Evolutionary conservation across 208 protist species (phyloP).

Genomic region (Histomonas meleagridis): DNA sequence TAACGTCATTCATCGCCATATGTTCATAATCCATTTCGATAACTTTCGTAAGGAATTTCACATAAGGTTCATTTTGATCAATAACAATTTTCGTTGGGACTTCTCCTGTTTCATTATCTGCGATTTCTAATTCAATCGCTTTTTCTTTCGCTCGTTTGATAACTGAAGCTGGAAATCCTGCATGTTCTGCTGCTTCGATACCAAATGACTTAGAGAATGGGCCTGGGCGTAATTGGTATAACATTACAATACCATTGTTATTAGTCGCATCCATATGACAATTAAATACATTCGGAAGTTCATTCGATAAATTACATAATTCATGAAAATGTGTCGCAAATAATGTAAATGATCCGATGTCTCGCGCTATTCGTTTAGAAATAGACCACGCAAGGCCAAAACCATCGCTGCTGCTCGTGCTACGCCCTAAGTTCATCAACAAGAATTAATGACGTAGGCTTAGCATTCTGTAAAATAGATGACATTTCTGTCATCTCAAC

Average conservation of each 20-base stretch:
- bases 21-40: too few relatives aligned
- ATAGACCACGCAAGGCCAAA: conserved; percentile 97
- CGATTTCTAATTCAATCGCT: conserved; percentile 40
- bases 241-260: conserved; percentile 56
- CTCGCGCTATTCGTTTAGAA: conserved; percentile 62
- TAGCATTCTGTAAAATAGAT: conserved; percentile 75
- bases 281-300: background rate
- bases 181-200: conserved; percentile 69
- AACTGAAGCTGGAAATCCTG: conserved; percentile 59
- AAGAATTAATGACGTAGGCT: conserved; percentile 79
- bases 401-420: conserved; percentile 96
- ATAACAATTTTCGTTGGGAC: background rate
- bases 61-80: conserved; percentile 2
- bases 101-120: background rate
- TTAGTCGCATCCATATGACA: conserved; percentile 41
- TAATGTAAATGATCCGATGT: conserved; percentile 55
- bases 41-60: background rate
- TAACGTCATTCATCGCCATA: too few relatives aligned
- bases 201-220: conserved; percentile 66
- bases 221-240: conserved; percentile 51
- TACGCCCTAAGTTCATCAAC: conserved; percentile 95
- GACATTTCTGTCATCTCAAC: conserved; percentile 97
- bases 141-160: conserved; percentile 44
- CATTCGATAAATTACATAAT: conserved; percentile 71
- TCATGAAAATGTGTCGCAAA: conserved; percentile 99